Evolutionary conservation across 768 basidiomycete species (phyloP).

Genomic region (Pleurotus cornucopiae): DNA sequence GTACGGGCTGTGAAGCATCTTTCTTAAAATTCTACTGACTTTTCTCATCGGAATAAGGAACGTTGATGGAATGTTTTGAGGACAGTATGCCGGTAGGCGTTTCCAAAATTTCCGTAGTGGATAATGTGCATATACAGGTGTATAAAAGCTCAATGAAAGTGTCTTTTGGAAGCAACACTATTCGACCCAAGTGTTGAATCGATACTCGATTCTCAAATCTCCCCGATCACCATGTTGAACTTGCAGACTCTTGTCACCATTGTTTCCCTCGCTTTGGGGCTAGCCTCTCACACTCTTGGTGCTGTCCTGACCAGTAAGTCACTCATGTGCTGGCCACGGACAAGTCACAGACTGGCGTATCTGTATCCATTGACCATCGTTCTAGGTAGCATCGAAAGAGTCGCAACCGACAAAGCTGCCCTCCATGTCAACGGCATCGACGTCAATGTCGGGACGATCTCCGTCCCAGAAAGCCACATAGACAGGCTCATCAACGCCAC

Average conservation of each 20-base stretch:
- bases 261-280: neutral
- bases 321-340: neutral
- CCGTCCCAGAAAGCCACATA: neutral
- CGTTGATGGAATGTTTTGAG: no score
- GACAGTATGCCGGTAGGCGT: no score
- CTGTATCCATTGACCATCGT: neutral
- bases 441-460: neutral
- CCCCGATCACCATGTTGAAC: neutral
- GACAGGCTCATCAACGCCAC: neutral
- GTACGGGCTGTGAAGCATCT: no score
- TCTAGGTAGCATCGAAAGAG: neutral
- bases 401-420: neutral
- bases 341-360: neutral
- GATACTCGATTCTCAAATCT: no score
- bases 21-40: no score
- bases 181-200: no score
- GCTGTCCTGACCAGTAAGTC: neutral
- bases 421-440: constrained; percentile 1
- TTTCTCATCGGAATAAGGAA: no score
- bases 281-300: neutral
- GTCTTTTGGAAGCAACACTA: no score
- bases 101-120: no score
- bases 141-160: no score
- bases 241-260: neutral
- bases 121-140: no score